Conservation (phyloP, 192 early-diverging fungal genomes). For the Helicostylum pulchrum region DNA sequence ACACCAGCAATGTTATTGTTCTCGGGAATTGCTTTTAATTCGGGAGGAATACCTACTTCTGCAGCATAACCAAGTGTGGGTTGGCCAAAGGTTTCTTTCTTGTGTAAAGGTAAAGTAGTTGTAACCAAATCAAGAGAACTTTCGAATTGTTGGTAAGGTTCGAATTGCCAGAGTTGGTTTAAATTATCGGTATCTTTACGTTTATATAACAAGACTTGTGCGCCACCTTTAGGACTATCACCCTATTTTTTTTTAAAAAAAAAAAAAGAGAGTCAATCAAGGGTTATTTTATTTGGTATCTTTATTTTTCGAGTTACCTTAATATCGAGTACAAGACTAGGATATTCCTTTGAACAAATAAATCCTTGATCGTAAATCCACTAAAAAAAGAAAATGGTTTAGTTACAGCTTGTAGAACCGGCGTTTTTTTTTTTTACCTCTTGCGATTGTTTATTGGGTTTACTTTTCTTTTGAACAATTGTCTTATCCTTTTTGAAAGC, state of each 20-base stretch:
- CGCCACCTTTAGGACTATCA: slow-evolving; percentile 32
- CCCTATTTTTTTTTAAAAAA: slow-evolving; percentile 23
- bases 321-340: slow-evolving; percentile 35
- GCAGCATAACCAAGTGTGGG: slow-evolving; percentile 34
- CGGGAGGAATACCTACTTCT: slow-evolving; percentile 29
- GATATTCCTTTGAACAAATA: slow-evolving; percentile 29
- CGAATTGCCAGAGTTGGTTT: slow-evolving; percentile 36
- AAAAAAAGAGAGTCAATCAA: too few species aligned
- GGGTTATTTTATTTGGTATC: neutral
- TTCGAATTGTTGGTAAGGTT: slow-evolving; percentile 29
- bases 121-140: slow-evolving; percentile 19
- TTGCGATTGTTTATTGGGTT: slow-evolving; percentile 22
- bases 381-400: slow-evolving; percentile 8
- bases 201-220: slow-evolving; percentile 33
- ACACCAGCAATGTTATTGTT: slow-evolving; percentile 25
- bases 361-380: slow-evolving; percentile 34
- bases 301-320: slow-evolving; percentile 14
- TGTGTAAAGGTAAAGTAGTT: slow-evolving; percentile 16
- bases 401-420: neutral
- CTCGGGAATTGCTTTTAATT: slow-evolving; percentile 21
- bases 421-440: slow-evolving; percentile 15
- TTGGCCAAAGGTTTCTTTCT: slow-evolving; percentile 30
- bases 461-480: slow-evolving; percentile 33
- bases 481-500: slow-evolving; percentile 33
- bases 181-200: slow-evolving; percentile 35